These are phyloP conservation scores for Clonostachys byssicola DNA, from an alignment of 2,329 filamentous ascomycete species.

Conservation along the genomic window DNA sequence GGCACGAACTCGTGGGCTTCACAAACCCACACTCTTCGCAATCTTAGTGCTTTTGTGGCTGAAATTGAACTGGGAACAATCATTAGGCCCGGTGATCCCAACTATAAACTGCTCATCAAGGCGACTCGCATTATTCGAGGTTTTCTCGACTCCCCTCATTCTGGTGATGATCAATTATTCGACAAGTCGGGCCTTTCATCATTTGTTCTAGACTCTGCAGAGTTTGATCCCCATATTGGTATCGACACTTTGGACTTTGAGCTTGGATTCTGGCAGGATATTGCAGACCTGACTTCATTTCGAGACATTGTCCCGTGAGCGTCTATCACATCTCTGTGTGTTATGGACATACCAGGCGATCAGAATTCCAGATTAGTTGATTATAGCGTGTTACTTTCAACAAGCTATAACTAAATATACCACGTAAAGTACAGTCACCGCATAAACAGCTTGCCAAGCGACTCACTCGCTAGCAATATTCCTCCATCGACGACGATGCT, in stretches of 20 bases:
- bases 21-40: slow-evolving; percentile 6
- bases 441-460: too few species aligned
- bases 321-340: too few species aligned
- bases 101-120: slow-evolving; percentile 9
- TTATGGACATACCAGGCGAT: too few species aligned
- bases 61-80: slow-evolving; percentile 10
- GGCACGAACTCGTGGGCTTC: slow-evolving; percentile 1
- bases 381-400: too few species aligned
- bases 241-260: background rate
- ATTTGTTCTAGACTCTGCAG: too few species aligned
- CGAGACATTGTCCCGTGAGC: too few species aligned
- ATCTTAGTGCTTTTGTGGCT: slow-evolving; percentile 8
- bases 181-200: background rate
- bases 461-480: too few species aligned
- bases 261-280: background rate
- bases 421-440: too few species aligned
- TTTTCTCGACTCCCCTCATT: slow-evolving; percentile 26
- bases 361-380: too few species aligned
- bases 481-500: too few species aligned
- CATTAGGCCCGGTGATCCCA: slow-evolving; percentile 8
- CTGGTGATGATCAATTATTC: background rate
- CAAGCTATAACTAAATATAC: too few species aligned
- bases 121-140: slow-evolving; percentile 8
- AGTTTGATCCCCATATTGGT: background rate
- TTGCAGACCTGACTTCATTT: background rate